Evolutionary conservation across 2,329 filamentous ascomycete species (phyloP), one percentile per base, ranked within the genome.

Genomic region (Microsporum audouinii): DNA sequence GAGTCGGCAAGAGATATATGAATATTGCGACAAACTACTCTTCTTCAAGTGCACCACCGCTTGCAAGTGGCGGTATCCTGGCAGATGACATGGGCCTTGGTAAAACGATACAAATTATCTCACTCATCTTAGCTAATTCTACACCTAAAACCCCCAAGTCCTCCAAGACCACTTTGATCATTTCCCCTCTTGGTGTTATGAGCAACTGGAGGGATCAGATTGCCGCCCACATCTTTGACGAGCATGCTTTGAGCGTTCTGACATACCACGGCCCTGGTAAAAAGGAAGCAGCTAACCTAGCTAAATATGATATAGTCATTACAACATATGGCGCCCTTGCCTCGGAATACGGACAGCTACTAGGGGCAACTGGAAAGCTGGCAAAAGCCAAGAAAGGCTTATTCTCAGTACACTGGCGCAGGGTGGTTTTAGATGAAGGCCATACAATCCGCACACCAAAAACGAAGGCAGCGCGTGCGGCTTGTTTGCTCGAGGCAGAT

Each of bases 1-100:
- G 77, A 58, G 66, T 71, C 63, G 77, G 69, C 2, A 74, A 71
- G 59, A 70, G 71, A 31, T 89, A 84, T 67, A 81, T 79, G 61
- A 90, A 88, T 72, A 79, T 89, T 65, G 88, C 86, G 62, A 92
- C 85, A 0, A 85, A 85, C 59, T 91, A 85, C 70, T 81, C 84
- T 7, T 84, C 81, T 6, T 72, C 71, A 0, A 72, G 71, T 2
- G 73, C 80, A 1, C 89, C 89, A 0, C 72, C 76, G 0, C 79
- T 95, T 27, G 84, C 88, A 5, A 88, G 84, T 57, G 91, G 91
- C 17, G 91, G 91, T 36, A 91, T 96, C 57, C 79, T 96, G 6
- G 89, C 90, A 1, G 91, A 96, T 71, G 91, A 96, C 68, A 96
- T 96, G 91, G 91, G 91, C 2, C 75, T 96, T 3, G 91, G 91